Base-by-base conservation (phyloP, 225 moss, liverwort and hornwort genomes). In the Pseudoscleropodium purum region DNA sequence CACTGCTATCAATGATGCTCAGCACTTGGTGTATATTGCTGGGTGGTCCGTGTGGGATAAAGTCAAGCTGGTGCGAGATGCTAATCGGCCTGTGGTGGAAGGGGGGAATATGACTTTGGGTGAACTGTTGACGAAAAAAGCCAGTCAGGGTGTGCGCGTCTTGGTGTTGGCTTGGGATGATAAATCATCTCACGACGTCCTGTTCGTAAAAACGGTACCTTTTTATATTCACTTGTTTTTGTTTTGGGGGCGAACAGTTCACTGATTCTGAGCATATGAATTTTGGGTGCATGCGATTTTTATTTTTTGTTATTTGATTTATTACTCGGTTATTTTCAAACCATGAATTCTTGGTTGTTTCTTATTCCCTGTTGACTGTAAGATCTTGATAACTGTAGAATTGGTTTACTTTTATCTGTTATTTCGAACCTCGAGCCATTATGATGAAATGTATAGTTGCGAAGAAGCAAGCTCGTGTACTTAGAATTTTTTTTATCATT, bases 21-120 rank as follows among this genome's bases (percentile, higher is more conserved):
- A 93, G 72, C 96, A 97, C 87, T 69, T 99, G 84, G 93, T 97
- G 25, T 99, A 99, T 70, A 93, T 99, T 39, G 92, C 93, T 23
- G 99, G 99, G 56, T 99, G 99, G 99, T 96, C 99, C 18, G 95
- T 99, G 61, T 97, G 92, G 87, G 94, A 95, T 36, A 95, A 96
- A 91, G 92, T 95, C 31, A 90, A 65, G 37, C 92, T 99, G 85
- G 94, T 97, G 85, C 91, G 99, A 43, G 97, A 97, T 85, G 16
- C 36, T 3, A 91, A 94, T 75, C 96, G 92, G n/a, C 91, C 85
- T 70, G 75, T 94, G 47, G 94, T 95, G 34, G 93, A 93, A 80
- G 96, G 96, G 18, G 96, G 93, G 26, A 56, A 94, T 11, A 70
- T 97, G 57, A 97, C 96, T 6, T 78, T 99, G 86, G 99, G 99